A percentile compares a stretch with the other conserved stretches of the same genome.
Evolutionary conservation across 225 moss, liverwort and hornwort species (phyloP).

Genomic region (Pseudisothecium myosuroides): DNA sequence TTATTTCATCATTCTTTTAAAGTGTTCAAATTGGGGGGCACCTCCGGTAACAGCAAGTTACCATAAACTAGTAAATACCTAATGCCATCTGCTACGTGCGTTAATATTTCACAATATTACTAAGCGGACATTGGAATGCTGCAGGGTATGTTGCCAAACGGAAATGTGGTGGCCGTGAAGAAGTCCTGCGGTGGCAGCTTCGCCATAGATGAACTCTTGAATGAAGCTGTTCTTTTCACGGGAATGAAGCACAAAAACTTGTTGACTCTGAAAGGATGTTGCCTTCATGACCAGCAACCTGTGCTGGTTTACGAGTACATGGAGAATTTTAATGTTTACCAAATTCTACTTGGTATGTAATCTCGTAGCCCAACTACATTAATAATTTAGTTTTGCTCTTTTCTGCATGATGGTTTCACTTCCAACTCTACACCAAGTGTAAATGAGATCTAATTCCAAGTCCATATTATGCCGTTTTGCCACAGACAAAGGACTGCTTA

Average conservation of each 20-base stretch:
- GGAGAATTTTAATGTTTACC: background rate
- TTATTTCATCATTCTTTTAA: no score
- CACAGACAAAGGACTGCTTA: background rate
- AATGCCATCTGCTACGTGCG: background rate
- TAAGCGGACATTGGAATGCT: background rate
- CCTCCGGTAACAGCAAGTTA: background rate
- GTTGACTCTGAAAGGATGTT: background rate
- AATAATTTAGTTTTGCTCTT: background rate
- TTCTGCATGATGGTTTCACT: background rate
- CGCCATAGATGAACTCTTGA: background rate
- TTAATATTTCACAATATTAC: background rate
- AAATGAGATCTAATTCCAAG: background rate
- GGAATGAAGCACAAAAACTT: background rate
- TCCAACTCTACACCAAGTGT: background rate
- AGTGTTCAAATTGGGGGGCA: no score
- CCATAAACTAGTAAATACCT: background rate
- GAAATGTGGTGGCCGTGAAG: background rate
- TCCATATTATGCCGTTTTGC: background rate
- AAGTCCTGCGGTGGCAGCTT: rapidly evolving
- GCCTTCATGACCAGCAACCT: background rate
- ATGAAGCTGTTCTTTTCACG: background rate
- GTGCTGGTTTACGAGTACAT: background rate
- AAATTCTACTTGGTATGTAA: background rate
- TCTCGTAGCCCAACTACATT: background rate
- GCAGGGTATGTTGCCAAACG: background rate